Evolutionary conservation across 192 early-diverging fungal genomes (phyloP), one percentile per base, ranked within the genome.

Genomic region (Linnemannia elongata): DNA sequence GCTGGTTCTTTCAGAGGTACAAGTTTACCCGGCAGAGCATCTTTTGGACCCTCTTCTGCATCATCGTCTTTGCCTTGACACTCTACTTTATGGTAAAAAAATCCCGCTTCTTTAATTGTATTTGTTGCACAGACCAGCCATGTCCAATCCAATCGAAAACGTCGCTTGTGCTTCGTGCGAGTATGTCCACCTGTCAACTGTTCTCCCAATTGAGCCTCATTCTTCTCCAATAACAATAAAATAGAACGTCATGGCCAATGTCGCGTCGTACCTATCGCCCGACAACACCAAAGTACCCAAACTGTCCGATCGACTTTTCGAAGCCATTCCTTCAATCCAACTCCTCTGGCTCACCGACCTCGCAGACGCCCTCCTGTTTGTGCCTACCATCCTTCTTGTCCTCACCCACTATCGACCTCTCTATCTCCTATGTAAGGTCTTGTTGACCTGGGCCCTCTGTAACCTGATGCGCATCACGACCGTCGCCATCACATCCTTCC

Each of bases 181-280:
- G 39, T 27, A 39, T 60, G 52, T 15, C 35, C 57, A 15, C 12
- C 36, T 41, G 55, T n/a, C 27, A 42, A 45, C 27, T 9, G 13
- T 24, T 24, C 15, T 30, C 18, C 15, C 20, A 13, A 47, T 20
- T 33, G n/a, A 30, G 24, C 1, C 77, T 73, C 24, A 73, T n/a
- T 1, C 6, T 12, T 72, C 45, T 42, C 35, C 30, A 33, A 27
- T 33, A 30, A 42, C 27, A 39, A 20, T 49, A 17, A 20, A 1
- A 10, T 69, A 79, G 92, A 93, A 93, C 77, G 91, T 93, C 38
- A 90, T 92, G 90, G 93, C 93, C 73, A 94, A 94, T 72, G 88
- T 92, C 4, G 93, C 93, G 1, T 91, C 90, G 27, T 85, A 91
- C 82, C 89, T 91, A 55, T 90, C 89, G 79, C 77, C 77, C 4